Conservation (phyloP, 2,329 filamentous ascomycete genomes). For the Cladobotryum protrusum region DNA sequence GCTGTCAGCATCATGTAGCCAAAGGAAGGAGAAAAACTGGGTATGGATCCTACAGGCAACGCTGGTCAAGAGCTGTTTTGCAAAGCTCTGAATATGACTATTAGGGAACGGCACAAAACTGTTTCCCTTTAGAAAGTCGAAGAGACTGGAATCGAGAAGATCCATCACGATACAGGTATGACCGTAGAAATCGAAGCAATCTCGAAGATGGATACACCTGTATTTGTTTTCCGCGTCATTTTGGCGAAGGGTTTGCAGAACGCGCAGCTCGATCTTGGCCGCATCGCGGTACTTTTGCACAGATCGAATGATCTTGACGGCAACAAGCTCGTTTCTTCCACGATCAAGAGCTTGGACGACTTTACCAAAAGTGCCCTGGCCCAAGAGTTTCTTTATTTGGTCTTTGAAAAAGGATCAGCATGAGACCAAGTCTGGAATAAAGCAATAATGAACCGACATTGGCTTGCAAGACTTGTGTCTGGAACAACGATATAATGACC, state of each 20-base stretch:
- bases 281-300: slow-evolving; percentile 97
- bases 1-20: too few relatives aligned
- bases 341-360: slow-evolving; percentile 87
- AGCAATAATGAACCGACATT: slow-evolving; percentile 58
- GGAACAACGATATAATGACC: slow-evolving; percentile 91
- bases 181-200: slow-evolving; percentile 93
- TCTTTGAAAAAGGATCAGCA: slow-evolving; percentile 45
- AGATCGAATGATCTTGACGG: slow-evolving; percentile 94
- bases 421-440: not conserved
- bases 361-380: slow-evolving; percentile 95
- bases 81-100: slow-evolving; percentile 95
- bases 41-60: slow-evolving; percentile 68
- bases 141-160: slow-evolving; percentile 83
- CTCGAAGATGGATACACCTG: slow-evolving; percentile 88
- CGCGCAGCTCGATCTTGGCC: slow-evolving; percentile 84
- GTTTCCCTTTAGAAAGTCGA: slow-evolving; percentile 93
- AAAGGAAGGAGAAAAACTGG: not conserved
- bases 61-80: slow-evolving; percentile 89
- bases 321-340: slow-evolving; percentile 67
- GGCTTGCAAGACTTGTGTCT: slow-evolving; percentile 79
- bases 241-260: slow-evolving; percentile 80
- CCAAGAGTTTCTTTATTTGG: slow-evolving; percentile 78
- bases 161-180: slow-evolving; percentile 83
- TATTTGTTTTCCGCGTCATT: slow-evolving; percentile 90
- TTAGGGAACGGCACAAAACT: slow-evolving; percentile 92